phyloP scores from a whole-genome alignment of 2,329 filamentous ascomycete species.

The Clonostachys rhizophaga region DNA sequence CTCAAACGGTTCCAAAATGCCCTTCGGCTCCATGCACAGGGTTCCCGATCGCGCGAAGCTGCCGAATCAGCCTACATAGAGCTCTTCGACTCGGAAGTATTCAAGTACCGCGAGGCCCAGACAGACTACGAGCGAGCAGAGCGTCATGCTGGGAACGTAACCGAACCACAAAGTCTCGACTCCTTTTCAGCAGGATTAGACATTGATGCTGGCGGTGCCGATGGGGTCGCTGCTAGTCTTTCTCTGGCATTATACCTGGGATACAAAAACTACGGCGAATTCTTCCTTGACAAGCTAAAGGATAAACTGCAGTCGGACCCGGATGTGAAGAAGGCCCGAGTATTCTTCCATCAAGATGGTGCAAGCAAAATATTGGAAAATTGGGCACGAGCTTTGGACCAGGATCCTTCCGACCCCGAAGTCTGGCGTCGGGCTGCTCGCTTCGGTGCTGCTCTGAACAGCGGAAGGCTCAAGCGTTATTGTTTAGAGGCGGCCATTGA shows the following conservation, averaged over 20 bases:
- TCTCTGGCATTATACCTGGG: slow-evolving; percentile 88
- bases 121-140: slow-evolving; percentile 79
- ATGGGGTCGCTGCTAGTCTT: slow-evolving; percentile 74
- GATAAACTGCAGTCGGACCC: slow-evolving; percentile 39
- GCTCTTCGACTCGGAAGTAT: slow-evolving; percentile 89
- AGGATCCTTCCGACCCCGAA: slow-evolving; percentile 64
- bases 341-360: slow-evolving; percentile 20
- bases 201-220: slow-evolving; percentile 56
- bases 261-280: slow-evolving; percentile 94
- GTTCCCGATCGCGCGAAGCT: slow-evolving; percentile 68
- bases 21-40: slow-evolving; percentile 86
- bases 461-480: slow-evolving; percentile 52
- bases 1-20: slow-evolving; percentile 91
- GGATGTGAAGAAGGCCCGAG: slow-evolving; percentile 30
- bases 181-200: slow-evolving; percentile 47
- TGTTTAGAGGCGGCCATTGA: slow-evolving; percentile 64
- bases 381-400: slow-evolving; percentile 55
- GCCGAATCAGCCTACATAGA: slow-evolving; percentile 77
- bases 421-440: slow-evolving; percentile 58
- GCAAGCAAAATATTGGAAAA: slow-evolving; percentile 46
- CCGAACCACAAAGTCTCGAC: slow-evolving; percentile 36
- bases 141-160: slow-evolving; percentile 38
- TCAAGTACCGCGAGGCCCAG: slow-evolving; percentile 81
- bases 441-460: slow-evolving; percentile 53
- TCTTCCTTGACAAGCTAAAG: slow-evolving; percentile 64